Base-by-base conservation (phyloP, 106 monocot species). In the Acorus gramineus region DNA sequence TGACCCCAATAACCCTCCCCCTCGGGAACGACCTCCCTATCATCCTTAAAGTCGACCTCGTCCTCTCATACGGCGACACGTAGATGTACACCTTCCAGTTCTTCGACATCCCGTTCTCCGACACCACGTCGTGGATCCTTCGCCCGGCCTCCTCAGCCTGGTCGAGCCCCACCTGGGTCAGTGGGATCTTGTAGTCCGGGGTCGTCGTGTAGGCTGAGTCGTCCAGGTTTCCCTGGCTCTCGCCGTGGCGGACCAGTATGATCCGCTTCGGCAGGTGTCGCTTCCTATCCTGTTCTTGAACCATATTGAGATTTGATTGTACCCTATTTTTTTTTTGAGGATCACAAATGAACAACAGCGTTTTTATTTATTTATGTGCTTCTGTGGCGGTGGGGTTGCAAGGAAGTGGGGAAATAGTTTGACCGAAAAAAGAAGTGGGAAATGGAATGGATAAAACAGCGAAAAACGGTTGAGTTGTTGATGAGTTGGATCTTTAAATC, bases 201-300 rank as follows among this genome's bases (percentile, higher is more conserved):
- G 94, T 95, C 54, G 86, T 86, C 50, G 86, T 77, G 70, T 90
- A 94, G 7, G 93, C 84, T 2, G 93, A 62, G 67, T 58, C 82
- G 81, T 89, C 84, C 11, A 86, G 68, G 71, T 94, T 94, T 5
- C 93, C 93, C 66, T 84, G 69, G 84, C 93, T 89, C 82, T 95
- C 94, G 0, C 94, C 94, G 50, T 95, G 94, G 59, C 94, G 67
- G 28, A 95, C 74, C 46, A 95, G 70, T 60, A 95, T 90, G 7
- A 95, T 95, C 52, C 94, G 50, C 78, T 87, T 86, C 11, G 94
- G 94, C 0, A 89, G 69, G 28, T 28, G 28, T 28, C 28, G 28
- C 28, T 28, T 28, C 28, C 28, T 28, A 28, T 28, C 28, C 28
- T 28, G 28, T 28, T 28, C 28, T 28, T 28, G 28, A 28, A 28